Conservation (phyloP, 352 stramenopile species). For the Globisporangium cylindrosporum region DNA sequence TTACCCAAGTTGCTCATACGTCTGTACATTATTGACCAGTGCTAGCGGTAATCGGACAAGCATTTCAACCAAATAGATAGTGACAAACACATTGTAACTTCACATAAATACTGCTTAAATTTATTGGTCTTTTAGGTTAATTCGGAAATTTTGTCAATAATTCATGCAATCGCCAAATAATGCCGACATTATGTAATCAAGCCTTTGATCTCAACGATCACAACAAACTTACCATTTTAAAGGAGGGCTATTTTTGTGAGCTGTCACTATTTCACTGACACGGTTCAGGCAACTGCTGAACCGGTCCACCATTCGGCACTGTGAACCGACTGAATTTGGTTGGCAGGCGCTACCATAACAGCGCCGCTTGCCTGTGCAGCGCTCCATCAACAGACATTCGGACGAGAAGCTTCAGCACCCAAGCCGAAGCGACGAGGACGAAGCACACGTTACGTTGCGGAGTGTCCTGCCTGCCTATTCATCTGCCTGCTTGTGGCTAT, state of each 20-base stretch:
- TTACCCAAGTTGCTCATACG: no score
- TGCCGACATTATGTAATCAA: no score
- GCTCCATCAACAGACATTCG: slow-evolving; percentile 8
- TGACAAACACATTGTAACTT: no score
- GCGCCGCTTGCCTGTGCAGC: neutral
- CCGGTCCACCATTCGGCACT: neutral
- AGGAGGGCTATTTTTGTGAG: neutral
- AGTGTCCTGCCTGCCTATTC: slow-evolving; percentile 3
- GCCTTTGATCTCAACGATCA: no score
- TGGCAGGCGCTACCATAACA: slow-evolving; percentile 5
- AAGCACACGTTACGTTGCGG: neutral
- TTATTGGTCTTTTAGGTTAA: no score
- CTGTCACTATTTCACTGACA: neutral
- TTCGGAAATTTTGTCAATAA: no score
- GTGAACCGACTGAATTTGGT: slow-evolving; percentile 12
- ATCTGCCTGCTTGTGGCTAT: slow-evolving; percentile 4
- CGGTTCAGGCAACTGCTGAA: neutral
- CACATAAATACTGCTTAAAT: no score
- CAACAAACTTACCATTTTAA: neutral
- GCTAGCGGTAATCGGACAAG: no score
- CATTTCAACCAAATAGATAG: no score
- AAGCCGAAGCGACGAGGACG: slow-evolving; percentile 7
- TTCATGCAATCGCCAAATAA: no score
- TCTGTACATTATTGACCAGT: no score
- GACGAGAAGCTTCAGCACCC: slow-evolving; percentile 7